Evolutionary conservation across 2,329 filamentous ascomycete species (phyloP), one percentile per base, ranked within the genome.

Genomic region (Xylaria multiplex): DNA sequence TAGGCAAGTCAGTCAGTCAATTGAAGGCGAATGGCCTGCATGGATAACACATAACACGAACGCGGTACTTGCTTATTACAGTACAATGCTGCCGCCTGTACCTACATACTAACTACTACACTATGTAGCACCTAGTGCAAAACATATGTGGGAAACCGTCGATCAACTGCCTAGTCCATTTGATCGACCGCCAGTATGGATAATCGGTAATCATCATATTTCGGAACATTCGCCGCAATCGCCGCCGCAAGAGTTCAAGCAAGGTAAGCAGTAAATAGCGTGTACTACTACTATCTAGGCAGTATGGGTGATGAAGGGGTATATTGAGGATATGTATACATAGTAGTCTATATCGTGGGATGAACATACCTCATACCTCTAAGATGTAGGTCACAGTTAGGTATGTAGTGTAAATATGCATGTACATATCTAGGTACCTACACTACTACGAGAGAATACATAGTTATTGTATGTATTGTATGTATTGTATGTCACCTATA

Each of bases 81-180:
- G 37, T 54, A 40, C 27, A 27, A 27, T 27, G 27, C 27, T 27
- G 27, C 27, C 27, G 27, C 5, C 7, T 35, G 32, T 35, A 35
- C 32, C 32, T 35, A 35, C 32, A 35, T 35, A 35, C 32, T 27
- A 27, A 27, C 27, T 27, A 35, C 32, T 35, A 27, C 27, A 35
- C 32, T 35, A 35, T 35, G 32, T 35, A 35, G 32, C 6, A 27
- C 27, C 27, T 27, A 35, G 32, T 11, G 32, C 9, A 60, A 59
- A 60, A 37, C 56, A 61, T 58, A 45, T 58, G 65, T 52, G 53
- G 52, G 54, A 48, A 52, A 49, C 55, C 62, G 62, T 65, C 62
- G 61, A 66, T 70, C 66, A 67, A 58, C 56, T 40, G 13, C 37
- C 37, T 50, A 59, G 56, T 50, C 27, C 42, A 65, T 35, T 59